Evolutionary conservation across 2,329 filamentous ascomycete genomes (phyloP).

Genomic region (Trichophyton benhamiae): DNA sequence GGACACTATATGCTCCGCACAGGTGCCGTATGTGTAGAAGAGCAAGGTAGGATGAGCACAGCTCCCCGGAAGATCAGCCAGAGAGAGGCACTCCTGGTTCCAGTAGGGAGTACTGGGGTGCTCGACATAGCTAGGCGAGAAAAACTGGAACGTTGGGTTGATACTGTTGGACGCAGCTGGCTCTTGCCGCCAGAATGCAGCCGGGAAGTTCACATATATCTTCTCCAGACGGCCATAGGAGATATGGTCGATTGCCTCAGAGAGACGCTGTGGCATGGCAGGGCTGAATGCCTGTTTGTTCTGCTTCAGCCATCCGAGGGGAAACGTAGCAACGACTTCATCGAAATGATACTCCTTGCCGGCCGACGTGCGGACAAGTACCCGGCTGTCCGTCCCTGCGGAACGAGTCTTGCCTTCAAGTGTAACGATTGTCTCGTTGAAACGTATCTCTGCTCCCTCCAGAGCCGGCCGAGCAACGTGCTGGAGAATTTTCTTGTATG

Average conservation of each 20-base stretch:
- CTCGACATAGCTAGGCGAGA: conserved; percentile 54
- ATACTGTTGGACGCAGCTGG: neutral
- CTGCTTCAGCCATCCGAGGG: conserved; percentile 43
- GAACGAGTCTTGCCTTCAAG: conserved; percentile 24
- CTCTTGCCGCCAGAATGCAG: conserved; percentile 55
- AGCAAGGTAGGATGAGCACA: conserved; percentile 67
- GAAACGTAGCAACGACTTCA: conserved; percentile 41
- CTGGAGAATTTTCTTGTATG: conserved; percentile 46
- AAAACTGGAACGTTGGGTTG: conserved; percentile 57
- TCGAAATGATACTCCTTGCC: conserved; percentile 34
- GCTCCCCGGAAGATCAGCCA: conserved; percentile 50
- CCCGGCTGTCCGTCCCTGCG: conserved; percentile 23
- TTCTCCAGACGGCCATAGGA: conserved; percentile 38
- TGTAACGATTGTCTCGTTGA: conserved; percentile 34
- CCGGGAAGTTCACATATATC: conserved; percentile 55
- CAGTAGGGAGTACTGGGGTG: conserved; percentile 52
- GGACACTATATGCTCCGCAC: conserved; percentile 29
- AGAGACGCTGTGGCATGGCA: conserved; percentile 30
- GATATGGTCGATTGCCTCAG: conserved; percentile 36
- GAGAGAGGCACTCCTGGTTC: conserved; percentile 66
- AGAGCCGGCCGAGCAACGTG: conserved; percentile 39
- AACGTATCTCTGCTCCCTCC: conserved; percentile 37
- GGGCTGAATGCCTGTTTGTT: conserved; percentile 36
- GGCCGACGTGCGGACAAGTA: conserved; percentile 32
- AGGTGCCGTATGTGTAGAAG: conserved; percentile 50